phyloP scores from a whole-genome alignment of 2,329 filamentous ascomycete genomes.

The Verticillium longisporum region DNA sequence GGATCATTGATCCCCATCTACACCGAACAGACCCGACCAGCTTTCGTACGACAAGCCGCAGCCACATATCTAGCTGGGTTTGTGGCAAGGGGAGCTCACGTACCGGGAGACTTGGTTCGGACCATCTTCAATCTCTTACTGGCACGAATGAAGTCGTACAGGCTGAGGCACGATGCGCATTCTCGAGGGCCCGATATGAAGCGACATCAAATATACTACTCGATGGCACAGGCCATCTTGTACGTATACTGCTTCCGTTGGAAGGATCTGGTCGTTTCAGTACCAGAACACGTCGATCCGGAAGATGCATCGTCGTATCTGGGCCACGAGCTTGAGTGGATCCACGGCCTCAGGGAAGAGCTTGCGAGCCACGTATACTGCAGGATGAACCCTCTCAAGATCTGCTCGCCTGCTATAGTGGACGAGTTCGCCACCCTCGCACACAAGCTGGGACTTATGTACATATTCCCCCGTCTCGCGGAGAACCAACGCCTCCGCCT shows the following conservation, averaged over 20 bases:
- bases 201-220: slow-evolving; percentile 79
- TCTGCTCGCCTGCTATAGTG: slow-evolving; percentile 87
- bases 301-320: slow-evolving; percentile 55
- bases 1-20: slow-evolving; percentile 64
- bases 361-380: slow-evolving; percentile 76
- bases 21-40: slow-evolving; percentile 18
- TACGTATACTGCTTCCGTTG: slow-evolving; percentile 98
- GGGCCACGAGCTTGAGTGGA: slow-evolving; percentile 72
- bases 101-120: slow-evolving; percentile 69
- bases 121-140: slow-evolving; percentile 76
- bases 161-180: slow-evolving; percentile 61
- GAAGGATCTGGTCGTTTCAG: slow-evolving; percentile 73
- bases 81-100: slow-evolving; percentile 79
- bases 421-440: slow-evolving; percentile 85
- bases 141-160: slow-evolving; percentile 68
- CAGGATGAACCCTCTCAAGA: slow-evolving; percentile 88
- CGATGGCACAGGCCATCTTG: slow-evolving; percentile 78
- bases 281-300: slow-evolving; percentile 52
- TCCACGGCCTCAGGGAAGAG: slow-evolving; percentile 64
- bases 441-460: slow-evolving; percentile 79
- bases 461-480: slow-evolving; percentile 82
- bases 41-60: slow-evolving; percentile 65
- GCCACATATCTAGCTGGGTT: slow-evolving; percentile 93
- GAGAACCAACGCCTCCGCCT: slow-evolving; percentile 86
- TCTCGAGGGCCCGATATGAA: slow-evolving; percentile 82